Conservation (phyloP, 2,329 filamentous ascomycete genomes). For the Pseudonectria buxi region DNA sequence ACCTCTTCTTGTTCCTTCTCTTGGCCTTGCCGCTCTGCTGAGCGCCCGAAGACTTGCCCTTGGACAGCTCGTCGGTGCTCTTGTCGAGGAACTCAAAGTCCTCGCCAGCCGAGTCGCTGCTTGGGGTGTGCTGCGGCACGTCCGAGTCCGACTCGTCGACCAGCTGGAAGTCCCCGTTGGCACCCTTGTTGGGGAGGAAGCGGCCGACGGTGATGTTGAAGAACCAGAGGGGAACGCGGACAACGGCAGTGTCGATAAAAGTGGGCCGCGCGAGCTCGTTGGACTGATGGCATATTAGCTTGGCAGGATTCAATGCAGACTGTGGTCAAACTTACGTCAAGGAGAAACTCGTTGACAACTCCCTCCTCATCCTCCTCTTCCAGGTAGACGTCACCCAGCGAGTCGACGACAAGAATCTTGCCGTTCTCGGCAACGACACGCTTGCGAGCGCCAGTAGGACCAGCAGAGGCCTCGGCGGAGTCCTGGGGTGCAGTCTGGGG, state of each 20-base stretch:
- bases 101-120: constrained; percentile 50
- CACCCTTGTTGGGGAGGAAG: constrained; percentile 35
- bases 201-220: constrained; percentile 53
- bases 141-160: constrained; percentile 43
- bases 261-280: constrained; percentile 74
- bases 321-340: constrained; percentile 61
- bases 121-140: constrained; percentile 44
- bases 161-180: constrained; percentile 28
- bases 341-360: constrained; percentile 70
- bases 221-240: constrained; percentile 68
- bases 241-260: constrained; percentile 74
- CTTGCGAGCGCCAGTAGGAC: constrained; percentile 70
- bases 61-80: constrained; percentile 48
- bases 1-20: constrained; percentile 50
- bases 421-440: constrained; percentile 89
- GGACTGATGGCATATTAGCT: constrained; percentile 44
- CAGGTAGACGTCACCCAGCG: constrained; percentile 86
- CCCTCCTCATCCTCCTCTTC: constrained; percentile 88
- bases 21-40: constrained; percentile 41
- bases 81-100: constrained; percentile 60
- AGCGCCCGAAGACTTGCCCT: constrained; percentile 43
- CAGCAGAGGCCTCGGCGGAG: constrained; percentile 42
- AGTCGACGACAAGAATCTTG: constrained; percentile 89
- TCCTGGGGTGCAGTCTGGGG: constrained; percentile 28
- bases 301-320: not conserved